Percentiles rank a stretch among this genome's conserved stretches.
Evolutionary conservation across 2,329 filamentous ascomycete genomes (phyloP).

Genomic region (Macroventuria anomochaeta): DNA sequence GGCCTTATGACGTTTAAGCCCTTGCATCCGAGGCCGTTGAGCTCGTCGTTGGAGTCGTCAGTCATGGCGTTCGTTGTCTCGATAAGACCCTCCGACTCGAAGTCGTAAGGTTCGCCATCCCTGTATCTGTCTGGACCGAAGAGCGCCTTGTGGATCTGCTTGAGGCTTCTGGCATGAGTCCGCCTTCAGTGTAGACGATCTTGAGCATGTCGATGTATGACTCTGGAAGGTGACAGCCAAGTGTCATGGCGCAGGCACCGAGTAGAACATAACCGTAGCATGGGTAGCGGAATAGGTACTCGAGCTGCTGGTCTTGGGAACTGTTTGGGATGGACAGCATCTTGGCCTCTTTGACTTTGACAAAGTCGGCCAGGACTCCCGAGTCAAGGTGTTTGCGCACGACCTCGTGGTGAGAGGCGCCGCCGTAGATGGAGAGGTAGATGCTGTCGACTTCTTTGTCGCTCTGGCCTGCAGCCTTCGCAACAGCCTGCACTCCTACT

Average conservation of each 20-base stretch:
- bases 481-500: constrained; percentile 17
- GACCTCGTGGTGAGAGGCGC: constrained; percentile 19
- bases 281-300: constrained; percentile 15
- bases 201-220: constrained; percentile 23
- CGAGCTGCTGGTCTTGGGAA: constrained; percentile 4
- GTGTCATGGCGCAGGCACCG: constrained; percentile 29
- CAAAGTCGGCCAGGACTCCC: constrained; percentile 19
- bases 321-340: constrained; percentile 12
- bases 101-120: constrained; percentile 28
- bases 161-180: constrained; percentile 21
- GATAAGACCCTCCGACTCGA: constrained; percentile 23
- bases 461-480: constrained; percentile 20
- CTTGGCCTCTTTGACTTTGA: constrained; percentile 20
- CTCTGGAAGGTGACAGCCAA: constrained; percentile 23
- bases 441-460: constrained; percentile 13
- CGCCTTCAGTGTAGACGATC: constrained; percentile 26
- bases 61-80: background rate
- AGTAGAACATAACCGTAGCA: constrained; percentile 29
- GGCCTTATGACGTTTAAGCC: constrained; percentile 24
- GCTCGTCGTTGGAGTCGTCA: constrained; percentile 2
- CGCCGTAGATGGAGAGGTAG: constrained; percentile 17
- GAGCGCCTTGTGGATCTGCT: constrained; percentile 30
- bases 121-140: constrained; percentile 24
- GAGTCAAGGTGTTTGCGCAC: constrained; percentile 29
- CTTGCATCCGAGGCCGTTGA: constrained; percentile 1